These are phyloP conservation scores for Blastocystis sp. DNA, from an alignment of 352 stramenopile genomes.

Conservation along the genomic window DNA sequence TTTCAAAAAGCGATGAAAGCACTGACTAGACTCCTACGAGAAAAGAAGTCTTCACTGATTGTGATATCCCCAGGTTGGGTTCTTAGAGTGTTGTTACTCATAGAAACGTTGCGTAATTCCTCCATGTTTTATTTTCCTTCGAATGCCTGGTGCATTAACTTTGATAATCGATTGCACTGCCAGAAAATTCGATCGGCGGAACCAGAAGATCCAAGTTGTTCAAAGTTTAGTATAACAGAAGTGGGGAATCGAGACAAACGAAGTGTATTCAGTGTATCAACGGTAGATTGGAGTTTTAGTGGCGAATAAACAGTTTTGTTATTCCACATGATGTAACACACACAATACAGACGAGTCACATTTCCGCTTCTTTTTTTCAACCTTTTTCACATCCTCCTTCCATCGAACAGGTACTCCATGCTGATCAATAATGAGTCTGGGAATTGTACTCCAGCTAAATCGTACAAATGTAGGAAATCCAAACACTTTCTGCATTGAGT, in stretches of 20 bases:
- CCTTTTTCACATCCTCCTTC: slow-evolving; percentile 21
- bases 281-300: neutral
- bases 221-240: neutral
- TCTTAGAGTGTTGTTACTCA: neutral
- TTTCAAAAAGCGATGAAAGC: neutral
- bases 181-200: neutral
- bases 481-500: slow-evolving; percentile 58
- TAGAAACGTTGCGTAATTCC: neutral
- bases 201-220: neutral
- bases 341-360: neutral
- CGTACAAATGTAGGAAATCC: slow-evolving; percentile 62
- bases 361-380: neutral
- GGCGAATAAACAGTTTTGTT: neutral
- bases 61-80: neutral
- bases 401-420: slow-evolving; percentile 7
- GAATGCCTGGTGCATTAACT: neutral
- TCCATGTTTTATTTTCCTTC: slow-evolving; percentile 10
- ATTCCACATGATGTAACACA: neutral
- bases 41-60: slow-evolving; percentile 12
- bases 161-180: neutral
- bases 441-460: slow-evolving; percentile 64
- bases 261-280: slow-evolving; percentile 21
- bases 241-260: neutral
- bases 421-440: neutral
- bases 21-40: neutral